These are phyloP conservation scores for Spergularia azorica DNA, from an alignment of 179 eudicot species.

Conservation along the genomic window DNA sequence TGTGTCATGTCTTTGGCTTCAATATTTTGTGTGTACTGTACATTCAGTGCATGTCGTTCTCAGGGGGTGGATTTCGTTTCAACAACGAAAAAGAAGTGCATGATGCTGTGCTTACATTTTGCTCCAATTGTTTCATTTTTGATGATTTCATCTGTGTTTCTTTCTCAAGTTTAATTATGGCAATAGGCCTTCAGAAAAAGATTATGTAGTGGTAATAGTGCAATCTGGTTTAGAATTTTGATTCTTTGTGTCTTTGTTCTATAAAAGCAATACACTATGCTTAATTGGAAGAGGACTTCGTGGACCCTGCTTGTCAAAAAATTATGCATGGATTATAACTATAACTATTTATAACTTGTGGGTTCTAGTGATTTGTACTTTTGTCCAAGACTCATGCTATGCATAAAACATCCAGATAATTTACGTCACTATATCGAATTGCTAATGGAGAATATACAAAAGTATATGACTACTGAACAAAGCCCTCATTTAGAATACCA, in stretches of 20 bases:
- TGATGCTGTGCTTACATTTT: conserved; percentile 5
- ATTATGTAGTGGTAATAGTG: conserved; percentile 3
- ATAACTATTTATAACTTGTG: not conserved
- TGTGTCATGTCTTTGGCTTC: conserved; percentile 16
- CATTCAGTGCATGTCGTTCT: conserved; percentile 29
- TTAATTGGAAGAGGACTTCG: conserved; percentile 12
- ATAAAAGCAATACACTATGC: conserved; percentile 1
- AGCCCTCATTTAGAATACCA: no score
- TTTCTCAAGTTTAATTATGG: not conserved
- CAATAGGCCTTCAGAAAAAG: not conserved
- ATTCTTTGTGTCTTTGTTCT: conserved; percentile 13
- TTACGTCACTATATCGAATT: not conserved
- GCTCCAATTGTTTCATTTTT: conserved; percentile 11
- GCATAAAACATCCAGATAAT: conserved; percentile 1
- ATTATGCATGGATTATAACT: conserved; percentile 14
- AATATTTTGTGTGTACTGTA: conserved; percentile 15
- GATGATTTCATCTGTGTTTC: conserved; percentile 10
- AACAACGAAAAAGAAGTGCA: not conserved
- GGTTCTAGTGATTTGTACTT: conserved; percentile 1
- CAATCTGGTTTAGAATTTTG: conserved; percentile 11
- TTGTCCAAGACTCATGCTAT: conserved; percentile 19
- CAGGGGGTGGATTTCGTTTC: conserved; percentile 18
- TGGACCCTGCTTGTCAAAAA: conserved; percentile 11
- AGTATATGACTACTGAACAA: no score
- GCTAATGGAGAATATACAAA: not conserved